Conservation (phyloP, 2,329 filamentous ascomycete genomes). For the Aspergillus aculeatinus region DNA sequence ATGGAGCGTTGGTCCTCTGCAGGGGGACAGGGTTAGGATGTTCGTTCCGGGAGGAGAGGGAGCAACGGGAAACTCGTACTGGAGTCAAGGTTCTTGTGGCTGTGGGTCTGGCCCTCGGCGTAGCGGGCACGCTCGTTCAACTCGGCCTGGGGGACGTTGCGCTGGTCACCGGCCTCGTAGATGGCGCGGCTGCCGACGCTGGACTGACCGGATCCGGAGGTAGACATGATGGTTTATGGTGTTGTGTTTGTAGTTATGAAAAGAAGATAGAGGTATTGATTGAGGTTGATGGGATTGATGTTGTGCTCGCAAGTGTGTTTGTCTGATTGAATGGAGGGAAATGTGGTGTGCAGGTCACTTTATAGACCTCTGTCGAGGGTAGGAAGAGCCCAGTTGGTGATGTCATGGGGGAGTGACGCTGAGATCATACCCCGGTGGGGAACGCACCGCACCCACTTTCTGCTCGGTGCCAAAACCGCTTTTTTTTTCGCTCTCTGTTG, state of each 20-base stretch:
- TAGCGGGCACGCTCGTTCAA: slow-evolving; percentile 58
- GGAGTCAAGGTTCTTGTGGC: slow-evolving; percentile 68
- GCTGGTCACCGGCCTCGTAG: slow-evolving; percentile 78
- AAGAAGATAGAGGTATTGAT: neutral
- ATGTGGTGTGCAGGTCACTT: neutral
- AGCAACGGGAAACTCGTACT: slow-evolving; percentile 51
- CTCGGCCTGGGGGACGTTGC: slow-evolving; percentile 58
- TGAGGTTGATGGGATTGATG: neutral
- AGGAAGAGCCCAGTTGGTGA: slow-evolving; percentile 2
- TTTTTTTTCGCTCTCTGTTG: neutral
- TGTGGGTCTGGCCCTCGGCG: slow-evolving; percentile 69
- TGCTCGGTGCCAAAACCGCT: neutral
- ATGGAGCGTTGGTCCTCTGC: slow-evolving; percentile 48
- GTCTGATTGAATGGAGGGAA: neutral
- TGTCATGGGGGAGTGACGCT: slow-evolving; percentile 16
- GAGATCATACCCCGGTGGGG: slow-evolving; percentile 22
- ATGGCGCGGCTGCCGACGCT: slow-evolving; percentile 65
- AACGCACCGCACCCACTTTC: neutral
- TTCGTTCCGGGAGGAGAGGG: neutral
- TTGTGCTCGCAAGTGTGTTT: neutral
- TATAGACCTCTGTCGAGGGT: neutral
- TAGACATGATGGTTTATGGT: slow-evolving; percentile 31
- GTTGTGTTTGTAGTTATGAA: neutral
- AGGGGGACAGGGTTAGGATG: neutral
- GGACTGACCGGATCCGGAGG: slow-evolving; percentile 50